Base-by-base conservation (phyloP, 768 basidiomycete genomes). In the Jaapia argillacea region DNA sequence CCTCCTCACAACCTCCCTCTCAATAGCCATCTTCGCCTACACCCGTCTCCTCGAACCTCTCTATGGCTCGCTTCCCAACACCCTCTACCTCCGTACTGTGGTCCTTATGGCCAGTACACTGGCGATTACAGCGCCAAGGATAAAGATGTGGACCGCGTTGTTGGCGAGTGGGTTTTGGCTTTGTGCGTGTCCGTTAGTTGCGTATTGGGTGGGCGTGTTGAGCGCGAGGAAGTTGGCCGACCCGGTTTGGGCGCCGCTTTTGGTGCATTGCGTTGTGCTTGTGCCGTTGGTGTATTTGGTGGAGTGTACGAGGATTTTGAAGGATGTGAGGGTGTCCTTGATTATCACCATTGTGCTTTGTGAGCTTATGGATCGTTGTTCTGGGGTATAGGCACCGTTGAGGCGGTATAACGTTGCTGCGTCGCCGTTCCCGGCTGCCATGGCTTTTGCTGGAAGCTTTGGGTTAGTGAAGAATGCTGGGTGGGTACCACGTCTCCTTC, bases 21-120 rank as follows among this genome's bases (percentile, higher is more conserved):
- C 82, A 2, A 68, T 86, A 24, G 66, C 75, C 43, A 64, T 78
- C 14, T 78, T 74, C 49, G 62, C 72, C 4, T 85, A 87, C 54
- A 70, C 75, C 57, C 75, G 74, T 25, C 68, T 75, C 6, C 54
- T 89, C n/a, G 59, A 69, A 43, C 86, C 86, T 13, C 62, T 87
- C 3, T 88, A 86, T 57, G 85, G 79, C 38, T 64, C 70, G 10
- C 66, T 68, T 5, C 74, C 81, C 0, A 75, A 79, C 1, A 63
- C 62, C 0, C 64, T 68, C 43, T 64, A 77, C 27, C 61, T 87
- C 5, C 54, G 58, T 38, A 64, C 67, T 44, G 46, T 68, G 27
- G 52, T 68, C 7, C 54, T 66, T 58, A 46, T 49, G 5, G 54
- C 57, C n/a, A 61, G 56, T 24, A 53, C 58, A 28, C 35, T 51